A percentile compares a stretch with the other conserved stretches of the same genome.
These are phyloP conservation scores for Penicillium sp. DNA, from an alignment of 2,329 filamentous ascomycete species.

Conservation along the genomic window DNA sequence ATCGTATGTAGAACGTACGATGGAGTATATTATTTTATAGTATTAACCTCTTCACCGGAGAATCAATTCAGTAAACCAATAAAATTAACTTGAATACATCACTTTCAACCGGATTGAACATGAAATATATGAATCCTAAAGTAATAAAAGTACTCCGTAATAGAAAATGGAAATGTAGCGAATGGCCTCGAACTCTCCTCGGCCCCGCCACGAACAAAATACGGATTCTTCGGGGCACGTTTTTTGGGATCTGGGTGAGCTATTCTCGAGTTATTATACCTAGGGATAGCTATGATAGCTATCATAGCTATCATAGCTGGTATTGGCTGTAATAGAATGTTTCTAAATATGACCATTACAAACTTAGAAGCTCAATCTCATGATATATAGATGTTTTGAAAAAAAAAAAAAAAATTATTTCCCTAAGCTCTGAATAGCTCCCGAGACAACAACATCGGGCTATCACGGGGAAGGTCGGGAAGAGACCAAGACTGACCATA, in stretches of 20 bases:
- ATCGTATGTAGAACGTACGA: not conserved
- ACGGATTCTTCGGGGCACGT: conserved; percentile 15
- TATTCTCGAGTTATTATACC: not conserved
- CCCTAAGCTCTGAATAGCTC: not conserved
- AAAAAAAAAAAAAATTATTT: not conserved
- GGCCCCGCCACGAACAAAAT: conserved; percentile 28
- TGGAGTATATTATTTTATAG: not conserved
- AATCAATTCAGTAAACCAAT: not conserved
- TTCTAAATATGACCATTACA: not conserved
- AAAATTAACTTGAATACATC: not conserved
- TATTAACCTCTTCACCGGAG: not conserved
- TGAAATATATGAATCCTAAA: not conserved
- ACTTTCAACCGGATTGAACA: not conserved
- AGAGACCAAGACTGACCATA: conserved; percentile 8
- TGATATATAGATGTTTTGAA: not conserved
- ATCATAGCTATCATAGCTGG: not conserved
- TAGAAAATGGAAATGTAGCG: conserved; percentile 10
- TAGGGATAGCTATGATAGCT: not conserved
- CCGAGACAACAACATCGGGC: conserved; percentile 13
- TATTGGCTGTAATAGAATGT: not conserved
- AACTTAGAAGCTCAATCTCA: not conserved
- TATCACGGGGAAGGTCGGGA: conserved; percentile 19
- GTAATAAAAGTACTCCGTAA: not conserved
- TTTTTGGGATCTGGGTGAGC: not conserved
- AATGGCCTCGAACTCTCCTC: conserved; percentile 24